Evolutionary conservation across 192 early-diverging fungal genomes (phyloP), one percentile per base, ranked within the genome.

Genomic region (Physocladia obscura): DNA sequence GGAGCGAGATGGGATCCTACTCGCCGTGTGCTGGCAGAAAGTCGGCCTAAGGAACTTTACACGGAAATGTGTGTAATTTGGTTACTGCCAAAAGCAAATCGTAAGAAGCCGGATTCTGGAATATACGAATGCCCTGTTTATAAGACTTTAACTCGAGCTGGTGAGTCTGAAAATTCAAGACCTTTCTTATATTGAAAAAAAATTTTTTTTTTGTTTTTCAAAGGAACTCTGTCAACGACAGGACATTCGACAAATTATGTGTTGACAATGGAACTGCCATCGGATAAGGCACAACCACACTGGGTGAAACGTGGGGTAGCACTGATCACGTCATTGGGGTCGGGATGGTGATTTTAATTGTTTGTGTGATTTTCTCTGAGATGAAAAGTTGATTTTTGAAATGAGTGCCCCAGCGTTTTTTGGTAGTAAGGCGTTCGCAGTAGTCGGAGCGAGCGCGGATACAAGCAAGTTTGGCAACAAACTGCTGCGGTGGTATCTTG

Each of bases 381-480:
- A n/a, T n/a, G n/a, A n/a, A n/a, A n/a, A n/a, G n/a, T n/a, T n/a
- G n/a, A n/a, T n/a, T n/a, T n/a, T n/a, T n/a, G n/a, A n/a, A n/a
- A n/a, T n/a, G n/a, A n/a, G n/a, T n/a, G n/a, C n/a, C n/a, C 11
- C 40, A 44, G 40, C 40, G 8, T 69, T 68, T 51, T 74, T 69
- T 58, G 17, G 40, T 15, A 15, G 26, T 4, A 38, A 49, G 22
- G 34, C 24, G 24, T 69, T 54, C 47, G 89, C 88, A 11, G 88
- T 91, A 51, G 92, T 93, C 3, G 94, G 94, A 15, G 94, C 94
- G 2, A 88, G 84, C 29, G 71, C 74, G 32, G 86, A 91, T 67
- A 79, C 74, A 13, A 44, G 83, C 36, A 96, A 96, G 79, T 93
- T 87, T 76, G 94, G 94, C 48, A 91, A 93, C 83, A 89, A 85